Evolutionary conservation across 148 eudicot species (phyloP).

Genomic region (Silene conica): DNA sequence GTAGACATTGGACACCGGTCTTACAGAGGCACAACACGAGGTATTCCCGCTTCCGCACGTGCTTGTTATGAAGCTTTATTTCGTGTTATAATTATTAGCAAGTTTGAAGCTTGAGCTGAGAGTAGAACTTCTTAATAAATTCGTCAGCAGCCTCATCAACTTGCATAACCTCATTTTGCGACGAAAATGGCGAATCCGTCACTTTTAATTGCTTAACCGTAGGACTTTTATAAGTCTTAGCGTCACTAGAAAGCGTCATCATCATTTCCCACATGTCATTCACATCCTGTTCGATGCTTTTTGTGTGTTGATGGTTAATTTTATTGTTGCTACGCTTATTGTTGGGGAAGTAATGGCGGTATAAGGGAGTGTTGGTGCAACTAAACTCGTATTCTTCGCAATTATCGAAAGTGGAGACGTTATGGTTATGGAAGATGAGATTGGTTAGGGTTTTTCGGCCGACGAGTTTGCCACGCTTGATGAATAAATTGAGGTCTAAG

Average conservation of each 20-base stretch:
- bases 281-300: slow-evolving; percentile 6
- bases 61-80: too few species aligned
- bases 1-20: too few species aligned
- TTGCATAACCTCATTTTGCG: slow-evolving; percentile 36
- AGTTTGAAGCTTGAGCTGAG: slow-evolving; percentile 39
- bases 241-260: slow-evolving; percentile 30
- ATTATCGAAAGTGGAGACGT: not conserved
- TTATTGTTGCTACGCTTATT: not conserved
- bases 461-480: slow-evolving; percentile 13
- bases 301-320: not conserved
- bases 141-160: slow-evolving; percentile 66
- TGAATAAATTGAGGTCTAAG: slow-evolving; percentile 35
- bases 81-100: not conserved
- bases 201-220: slow-evolving; percentile 48
- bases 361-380: slow-evolving; percentile 57
- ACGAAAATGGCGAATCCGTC: slow-evolving; percentile 60
- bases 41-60: too few species aligned
- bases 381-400: slow-evolving; percentile 64
- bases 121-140: slow-evolving; percentile 57
- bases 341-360: slow-evolving; percentile 23
- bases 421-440: slow-evolving; percentile 16
- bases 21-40: too few species aligned
- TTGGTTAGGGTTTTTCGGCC: slow-evolving; percentile 17
- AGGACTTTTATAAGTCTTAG: slow-evolving; percentile 26
- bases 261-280: slow-evolving; percentile 31